These are phyloP conservation scores for Moesziomyces sp. DNA, from an alignment of 1,284 basidiomycete species.

Conservation along the genomic window DNA sequence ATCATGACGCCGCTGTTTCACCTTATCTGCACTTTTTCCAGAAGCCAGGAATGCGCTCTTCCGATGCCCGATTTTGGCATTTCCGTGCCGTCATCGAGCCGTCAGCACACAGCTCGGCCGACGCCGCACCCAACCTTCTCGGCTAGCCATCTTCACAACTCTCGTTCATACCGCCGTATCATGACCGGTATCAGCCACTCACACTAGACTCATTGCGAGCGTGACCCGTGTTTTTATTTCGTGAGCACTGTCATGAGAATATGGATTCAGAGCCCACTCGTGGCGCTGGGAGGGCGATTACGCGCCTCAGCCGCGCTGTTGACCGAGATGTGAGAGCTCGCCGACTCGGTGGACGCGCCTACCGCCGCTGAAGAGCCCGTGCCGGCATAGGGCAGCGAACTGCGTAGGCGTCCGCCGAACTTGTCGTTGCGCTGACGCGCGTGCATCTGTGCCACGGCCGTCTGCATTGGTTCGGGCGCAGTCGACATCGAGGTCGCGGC, in stretches of 20 bases:
- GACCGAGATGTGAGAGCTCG: background rate
- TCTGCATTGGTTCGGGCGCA: constrained; percentile 39
- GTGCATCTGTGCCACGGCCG: constrained; percentile 48
- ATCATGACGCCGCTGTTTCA: background rate
- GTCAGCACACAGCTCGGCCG: background rate
- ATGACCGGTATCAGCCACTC: too few species aligned
- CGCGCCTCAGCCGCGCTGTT: too few species aligned
- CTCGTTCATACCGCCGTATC: too few species aligned
- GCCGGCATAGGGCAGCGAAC: constrained; percentile 6
- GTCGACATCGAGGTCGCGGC: constrained; percentile 37
- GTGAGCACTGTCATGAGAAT: too few species aligned
- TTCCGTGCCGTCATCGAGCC: background rate
- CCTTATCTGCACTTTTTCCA: background rate
- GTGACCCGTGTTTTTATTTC: too few species aligned
- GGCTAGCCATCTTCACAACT: too few species aligned
- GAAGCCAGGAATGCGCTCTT: background rate
- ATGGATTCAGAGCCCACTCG: too few species aligned
- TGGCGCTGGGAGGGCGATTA: too few species aligned
- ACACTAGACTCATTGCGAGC: too few species aligned
- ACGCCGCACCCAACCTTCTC: too few species aligned
- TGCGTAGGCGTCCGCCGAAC: constrained; percentile 39
- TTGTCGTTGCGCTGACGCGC: constrained; percentile 44
- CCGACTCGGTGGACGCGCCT: background rate
- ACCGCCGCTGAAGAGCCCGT: background rate
- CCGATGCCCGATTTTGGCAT: too few species aligned